Base-by-base conservation (phyloP, 2,329 filamentous ascomycete genomes). In the Sclerotiophoma versabilis region DNA sequence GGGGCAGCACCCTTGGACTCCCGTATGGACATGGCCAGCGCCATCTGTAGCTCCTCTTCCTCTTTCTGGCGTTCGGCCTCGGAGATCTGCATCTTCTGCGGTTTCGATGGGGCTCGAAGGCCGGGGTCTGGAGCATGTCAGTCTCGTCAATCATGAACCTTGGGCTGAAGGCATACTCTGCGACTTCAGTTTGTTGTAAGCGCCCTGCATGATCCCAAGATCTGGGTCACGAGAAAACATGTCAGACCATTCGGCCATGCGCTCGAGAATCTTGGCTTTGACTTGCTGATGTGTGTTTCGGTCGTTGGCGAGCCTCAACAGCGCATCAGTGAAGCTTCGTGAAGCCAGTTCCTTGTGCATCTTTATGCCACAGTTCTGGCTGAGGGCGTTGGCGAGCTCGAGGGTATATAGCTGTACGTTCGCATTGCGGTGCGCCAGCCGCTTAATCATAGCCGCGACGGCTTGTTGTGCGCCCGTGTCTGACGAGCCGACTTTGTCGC, bases 11-110 rank as follows among this genome's bases (percentile, higher is more conserved):
- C 72, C 29, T 79, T 74, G 69, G 96, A 93, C 58, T 99, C 95
- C 74, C 96, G 92, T 66, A 99, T 84, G 36, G 92, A 97, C 69
- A 99, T 82, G 68, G 90, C 93, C 42, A 99, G 82, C 2, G 95
- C 95, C 87, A 97, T 96, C 75, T 98, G 95, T 49, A 99, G 80
- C 77, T 99, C 95, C 44, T 98, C 93, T 58, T 99, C 95, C 76
- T 99, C 95, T 77, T 96, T 96, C 76, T 92, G 90, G 60, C 95
- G 86, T 76, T 99, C 95, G 39, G 89, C 68, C 27, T 96, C 90
- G 38, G 93, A 97, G 59, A 99, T 92, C 64, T 92, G 87, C 57
- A 89, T 91, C 82, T 99, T 99, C 67, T 89, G 89, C 3, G 95
- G 95, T 62, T 96, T 96, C 50, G 92, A 96, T 0, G 95, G 95